phyloP scores from a whole-genome alignment of 768 basidiomycete species.

The Russula sp. region DNA sequence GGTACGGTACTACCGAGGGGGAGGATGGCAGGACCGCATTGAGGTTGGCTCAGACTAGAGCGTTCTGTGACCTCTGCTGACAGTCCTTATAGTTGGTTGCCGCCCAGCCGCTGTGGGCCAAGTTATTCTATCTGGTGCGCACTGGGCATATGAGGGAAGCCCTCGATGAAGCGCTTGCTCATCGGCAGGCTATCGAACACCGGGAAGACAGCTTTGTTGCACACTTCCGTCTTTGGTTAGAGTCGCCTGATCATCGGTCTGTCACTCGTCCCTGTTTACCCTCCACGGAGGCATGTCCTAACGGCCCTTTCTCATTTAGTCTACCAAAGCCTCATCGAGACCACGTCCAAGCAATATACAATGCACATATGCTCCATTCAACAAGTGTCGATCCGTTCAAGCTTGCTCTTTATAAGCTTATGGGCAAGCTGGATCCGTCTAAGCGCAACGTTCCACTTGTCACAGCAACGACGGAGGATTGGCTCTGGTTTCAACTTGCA shows the following conservation, averaged over 20 bases:
- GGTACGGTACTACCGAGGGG: constrained; percentile 75
- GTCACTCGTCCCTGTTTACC: constrained; percentile 29
- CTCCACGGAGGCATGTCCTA: constrained; percentile 6
- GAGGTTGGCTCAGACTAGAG: constrained; percentile 55
- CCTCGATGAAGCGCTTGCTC: constrained; percentile 65
- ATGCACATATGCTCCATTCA: constrained; percentile 86
- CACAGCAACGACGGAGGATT: constrained; percentile 92
- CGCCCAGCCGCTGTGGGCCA: constrained; percentile 89
- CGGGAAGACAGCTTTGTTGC: constrained; percentile 80
- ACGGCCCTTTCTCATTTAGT: constrained; percentile 37
- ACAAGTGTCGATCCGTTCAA: constrained; percentile 93
- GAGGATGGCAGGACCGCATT: constrained; percentile 81
- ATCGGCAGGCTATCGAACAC: constrained; percentile 68
- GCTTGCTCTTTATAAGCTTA: constrained; percentile 90
- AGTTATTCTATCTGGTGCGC: constrained; percentile 87
- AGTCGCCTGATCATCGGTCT: constrained; percentile 74
- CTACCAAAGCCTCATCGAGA: constrained; percentile 73
- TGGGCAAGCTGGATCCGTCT: constrained; percentile 85
- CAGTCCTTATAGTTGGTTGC: constrained; percentile 62
- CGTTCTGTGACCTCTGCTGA: neutral
- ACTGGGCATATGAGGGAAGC: constrained; percentile 83
- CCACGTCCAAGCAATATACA: constrained; percentile 75
- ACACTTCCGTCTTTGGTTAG: constrained; percentile 80
- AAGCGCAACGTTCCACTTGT: constrained; percentile 78
- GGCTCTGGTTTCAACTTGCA: constrained; percentile 95